Base-by-base conservation (phyloP, 2,329 filamentous ascomycete genomes). In the Colletotrichum sp. region DNA sequence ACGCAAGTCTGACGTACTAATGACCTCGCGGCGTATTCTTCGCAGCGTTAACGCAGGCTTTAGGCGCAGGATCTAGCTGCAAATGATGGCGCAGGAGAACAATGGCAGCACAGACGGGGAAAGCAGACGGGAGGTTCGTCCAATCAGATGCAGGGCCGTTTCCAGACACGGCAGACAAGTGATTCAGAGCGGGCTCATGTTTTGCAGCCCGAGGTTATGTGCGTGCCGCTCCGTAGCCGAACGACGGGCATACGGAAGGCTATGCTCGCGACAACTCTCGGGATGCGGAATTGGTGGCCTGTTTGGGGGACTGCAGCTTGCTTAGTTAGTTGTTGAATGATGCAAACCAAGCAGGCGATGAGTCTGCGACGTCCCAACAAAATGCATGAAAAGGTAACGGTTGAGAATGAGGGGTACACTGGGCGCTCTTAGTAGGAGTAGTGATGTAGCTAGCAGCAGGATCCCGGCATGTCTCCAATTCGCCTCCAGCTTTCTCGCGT, bases 391-490 rank as follows among this genome's bases (percentile, higher is more conserved):
- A 55, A 63, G 34, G 16, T 26, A 58, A 43, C 30, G 72, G 72
- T 74, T 74, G 72, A 72, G 72, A 32, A 38, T 75, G 73, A 75
- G 73, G 73, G 73, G 73, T 75, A 28, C 36, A 70, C 26, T 21
- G 21, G 21, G 10, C 58, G 58, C 10, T 34, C 30, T 62, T 62
- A 24, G 59, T 21, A 1, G 59, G 1, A 1, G 26, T n/a, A 43
- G 61, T 64, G 24, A 34, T 38, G 34, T 21, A 21, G 43, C n/a
- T 24, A 43, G 61, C 21, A 36, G 18, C 26, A 24, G 30, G 52
- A 30, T 69, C 18, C 18, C 4, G 58, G 58, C 28, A 4, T 32
- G 28, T 52, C 62, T 32, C 62, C 62, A 65, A 65, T 52, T 52
- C 62, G 62, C 16, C 62, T 62, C 58, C 55, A 58, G 32, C 21